Evolutionary conservation across 2,329 filamentous ascomycete genomes (phyloP).

Genomic region (Alternaria arbusti): DNA sequence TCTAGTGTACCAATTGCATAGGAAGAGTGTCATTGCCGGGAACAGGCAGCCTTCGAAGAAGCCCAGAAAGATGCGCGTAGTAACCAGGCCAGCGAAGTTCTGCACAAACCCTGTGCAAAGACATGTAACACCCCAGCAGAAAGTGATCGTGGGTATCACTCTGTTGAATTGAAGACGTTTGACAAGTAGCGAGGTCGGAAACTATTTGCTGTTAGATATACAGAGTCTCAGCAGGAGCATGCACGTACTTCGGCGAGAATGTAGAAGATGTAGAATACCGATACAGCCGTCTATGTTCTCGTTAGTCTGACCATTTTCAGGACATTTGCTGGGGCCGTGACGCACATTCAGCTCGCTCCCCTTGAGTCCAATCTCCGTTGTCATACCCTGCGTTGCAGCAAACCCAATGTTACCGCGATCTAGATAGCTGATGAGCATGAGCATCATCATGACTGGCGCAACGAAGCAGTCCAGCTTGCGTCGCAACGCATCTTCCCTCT

Average conservation of each 20-base stretch:
- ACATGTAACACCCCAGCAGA: conserved; percentile 59
- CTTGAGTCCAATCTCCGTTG: conserved; percentile 33
- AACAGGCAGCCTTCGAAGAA: conserved; percentile 45
- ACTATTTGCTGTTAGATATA: conserved; percentile 8
- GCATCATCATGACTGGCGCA: conserved; percentile 45
- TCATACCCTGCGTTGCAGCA: conserved; percentile 45
- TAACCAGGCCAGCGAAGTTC: conserved; percentile 29
- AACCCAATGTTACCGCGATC: conserved; percentile 46
- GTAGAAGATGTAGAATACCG: conserved; percentile 47
- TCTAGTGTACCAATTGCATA: conserved; percentile 42
- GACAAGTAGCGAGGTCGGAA: conserved; percentile 41
- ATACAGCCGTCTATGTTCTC: conserved; percentile 34
- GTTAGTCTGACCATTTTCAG: background rate
- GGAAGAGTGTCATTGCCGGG: conserved; percentile 39
- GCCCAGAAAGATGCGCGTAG: conserved; percentile 30
- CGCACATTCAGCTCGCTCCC: conserved; percentile 35
- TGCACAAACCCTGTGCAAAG: conserved; percentile 32
- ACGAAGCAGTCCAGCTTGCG: conserved; percentile 43
- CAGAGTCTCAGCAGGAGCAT: rapidly evolving
- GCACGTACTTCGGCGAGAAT: conserved; percentile 39
- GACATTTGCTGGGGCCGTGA: background rate
- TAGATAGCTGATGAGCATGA: conserved; percentile 45
- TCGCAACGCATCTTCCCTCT: conserved; percentile 36
- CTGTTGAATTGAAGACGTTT: conserved; percentile 45
- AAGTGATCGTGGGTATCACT: conserved; percentile 54